These are phyloP conservation scores for Casuarina glauca DNA, from an alignment of 306 rosid genomes.

Conservation along the genomic window DNA sequence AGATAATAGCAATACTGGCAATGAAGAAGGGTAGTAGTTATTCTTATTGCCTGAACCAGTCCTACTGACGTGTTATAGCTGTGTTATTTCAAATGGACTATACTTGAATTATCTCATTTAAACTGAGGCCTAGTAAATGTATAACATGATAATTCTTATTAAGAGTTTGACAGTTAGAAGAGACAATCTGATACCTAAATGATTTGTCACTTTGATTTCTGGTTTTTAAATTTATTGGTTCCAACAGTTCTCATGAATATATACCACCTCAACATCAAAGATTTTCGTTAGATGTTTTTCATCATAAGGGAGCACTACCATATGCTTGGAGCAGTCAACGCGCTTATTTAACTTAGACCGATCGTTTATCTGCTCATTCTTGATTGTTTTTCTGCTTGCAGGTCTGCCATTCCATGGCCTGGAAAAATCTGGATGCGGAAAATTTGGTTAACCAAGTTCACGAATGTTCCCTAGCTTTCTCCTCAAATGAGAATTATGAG, in stretches of 20 bases:
- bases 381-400: slow-evolving; percentile 25
- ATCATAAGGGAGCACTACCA: neutral
- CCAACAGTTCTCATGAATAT: slow-evolving; percentile 1
- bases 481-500: slow-evolving; percentile 19
- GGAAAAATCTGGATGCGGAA: slow-evolving; percentile 26
- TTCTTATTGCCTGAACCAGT: slow-evolving; percentile 5
- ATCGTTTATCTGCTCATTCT: slow-evolving; percentile 13
- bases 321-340: neutral
- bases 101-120: neutral
- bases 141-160: neutral
- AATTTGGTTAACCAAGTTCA: slow-evolving; percentile 22
- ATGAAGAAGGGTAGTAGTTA: neutral
- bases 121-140: neutral
- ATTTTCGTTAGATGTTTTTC: neutral
- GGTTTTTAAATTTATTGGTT: neutral
- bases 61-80: neutral
- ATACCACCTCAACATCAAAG: neutral
- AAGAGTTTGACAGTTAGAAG: neutral
- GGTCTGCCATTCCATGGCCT: slow-evolving; percentile 31
- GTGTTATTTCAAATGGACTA: neutral
- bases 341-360: neutral
- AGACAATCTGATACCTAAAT: neutral
- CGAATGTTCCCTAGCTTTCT: neutral
- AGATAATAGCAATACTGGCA: neutral
- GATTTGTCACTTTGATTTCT: neutral